A percentile compares a stretch with the other conserved stretches of the same genome.
These are phyloP conservation scores for Rhodosporidiobolus odoratus DNA, from an alignment of 768 basidiomycete species.

Conservation along the genomic window DNA sequence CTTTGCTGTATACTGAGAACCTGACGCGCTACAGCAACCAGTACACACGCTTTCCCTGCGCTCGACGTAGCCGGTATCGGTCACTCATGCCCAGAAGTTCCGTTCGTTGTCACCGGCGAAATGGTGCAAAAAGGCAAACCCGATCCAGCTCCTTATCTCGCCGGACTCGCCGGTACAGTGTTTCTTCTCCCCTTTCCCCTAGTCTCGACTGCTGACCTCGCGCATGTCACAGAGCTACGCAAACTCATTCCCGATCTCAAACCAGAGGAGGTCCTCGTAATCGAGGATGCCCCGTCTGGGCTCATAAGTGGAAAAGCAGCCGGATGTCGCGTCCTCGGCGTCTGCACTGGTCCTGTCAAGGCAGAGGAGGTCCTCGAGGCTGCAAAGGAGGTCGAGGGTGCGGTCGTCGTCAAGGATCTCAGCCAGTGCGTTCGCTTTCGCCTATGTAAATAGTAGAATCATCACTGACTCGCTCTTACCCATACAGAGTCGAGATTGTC, in stretches of 20 bases:
- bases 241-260: background rate
- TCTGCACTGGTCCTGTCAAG: background rate
- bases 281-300: constrained; percentile 2
- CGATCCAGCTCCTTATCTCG: background rate
- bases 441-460: too few species aligned
- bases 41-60: background rate
- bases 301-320: background rate
- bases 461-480: too few species aligned
- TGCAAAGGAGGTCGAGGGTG: background rate
- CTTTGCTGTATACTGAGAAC: too few species aligned
- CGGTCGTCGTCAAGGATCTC: background rate
- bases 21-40: background rate
- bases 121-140: background rate
- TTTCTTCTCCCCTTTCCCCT: too few species aligned
- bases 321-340: constrained; percentile 4
- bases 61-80: background rate
- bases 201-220: too few species aligned
- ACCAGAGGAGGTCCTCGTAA: background rate
- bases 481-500: too few species aligned
- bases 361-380: constrained; percentile 44
- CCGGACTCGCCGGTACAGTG: background rate
- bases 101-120: background rate
- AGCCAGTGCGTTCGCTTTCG: background rate
- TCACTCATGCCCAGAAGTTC: background rate
- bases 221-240: background rate